Evolutionary conservation across 805 yeast species (phyloP), one percentile per base, ranked within the genome.

Genomic region (Kluyveromyces nonfermentans): DNA sequence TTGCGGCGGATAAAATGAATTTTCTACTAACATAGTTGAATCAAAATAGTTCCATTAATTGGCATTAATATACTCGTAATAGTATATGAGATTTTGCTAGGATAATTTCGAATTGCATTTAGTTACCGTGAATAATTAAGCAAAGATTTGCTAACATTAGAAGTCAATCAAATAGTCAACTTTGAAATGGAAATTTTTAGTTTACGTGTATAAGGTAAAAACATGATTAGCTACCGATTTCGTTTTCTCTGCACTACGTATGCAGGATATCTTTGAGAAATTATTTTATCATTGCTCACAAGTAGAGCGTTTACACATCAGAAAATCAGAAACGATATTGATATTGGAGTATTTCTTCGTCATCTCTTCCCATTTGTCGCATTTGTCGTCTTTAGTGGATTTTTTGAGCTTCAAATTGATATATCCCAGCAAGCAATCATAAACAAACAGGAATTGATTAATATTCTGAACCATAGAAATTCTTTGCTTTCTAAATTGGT

Each of bases 401-500:
- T 30, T 31, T 14, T 37, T 30, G 33, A 42, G 18, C 7, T 37
- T 36, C 20, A 42, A 33, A 8, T 45, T 47, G 45, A 54, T 59
- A 45, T 55, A 66, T 39, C 55, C 55, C 37, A 67, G 42, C 28
- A 68, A 40, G 44, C 77, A 68, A 48, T 86, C 93, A 60, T 86
- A 85, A 59, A 90, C 81, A 48, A 80, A 71, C 18, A 82, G 68
- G 52, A 74, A 84, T 62, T 85, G 95, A 46, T 82, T 78, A 46
- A 85, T 70, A 54, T 78, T 82, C 58, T 85, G 95, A 12, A 86
- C 95, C 93, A 85, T 85, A 5, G 88, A 79, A 20, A 85, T 70
- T 50, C 95, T 65, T 60, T 85, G 93, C 48, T 76, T 73, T 51
- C 95, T 70, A 54, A 85, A 77, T 41, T 70, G 73, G 51, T 80